A percentile compares a stretch with the other conserved stretches of the same genome.
Evolutionary conservation across 495 filamentous ascomycete genomes (phyloP).

Genomic region (Trichodelitschia bisporula): DNA sequence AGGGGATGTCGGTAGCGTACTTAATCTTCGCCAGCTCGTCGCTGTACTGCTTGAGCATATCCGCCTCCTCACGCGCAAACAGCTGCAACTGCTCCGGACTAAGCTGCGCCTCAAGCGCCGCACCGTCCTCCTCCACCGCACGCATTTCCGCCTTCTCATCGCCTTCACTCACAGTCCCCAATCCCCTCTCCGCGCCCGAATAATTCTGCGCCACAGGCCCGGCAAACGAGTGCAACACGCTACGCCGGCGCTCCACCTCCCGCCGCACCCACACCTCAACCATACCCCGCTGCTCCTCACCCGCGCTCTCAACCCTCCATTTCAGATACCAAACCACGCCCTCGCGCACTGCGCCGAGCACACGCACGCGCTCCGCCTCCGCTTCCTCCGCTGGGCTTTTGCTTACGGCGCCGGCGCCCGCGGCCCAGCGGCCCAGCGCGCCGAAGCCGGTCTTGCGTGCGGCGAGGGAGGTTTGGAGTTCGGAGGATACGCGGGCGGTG

Average conservation of each 20-base stretch:
- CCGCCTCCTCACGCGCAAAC: slow-evolving; percentile 81
- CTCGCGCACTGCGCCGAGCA: slow-evolving; percentile 40
- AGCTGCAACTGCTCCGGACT: slow-evolving; percentile 68
- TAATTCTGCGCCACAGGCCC: slow-evolving; percentile 2
- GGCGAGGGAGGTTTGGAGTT: slow-evolving; percentile 39
- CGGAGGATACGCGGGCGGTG: slow-evolving; percentile 57
- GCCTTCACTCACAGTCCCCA: slow-evolving; percentile 1
- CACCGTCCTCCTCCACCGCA: background rate
- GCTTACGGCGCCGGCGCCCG: slow-evolving; percentile 19
- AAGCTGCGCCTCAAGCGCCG: slow-evolving; percentile 31
- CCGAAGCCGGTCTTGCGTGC: slow-evolving; percentile 30
- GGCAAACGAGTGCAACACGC: slow-evolving; percentile 38
- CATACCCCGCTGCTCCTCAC: slow-evolving; percentile 59
- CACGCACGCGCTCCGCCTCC: slow-evolving; percentile 18
- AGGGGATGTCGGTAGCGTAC: slow-evolving; percentile 18
- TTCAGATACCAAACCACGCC: slow-evolving; percentile 63
- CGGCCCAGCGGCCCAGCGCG: slow-evolving; percentile 47
- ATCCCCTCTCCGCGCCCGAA: background rate
- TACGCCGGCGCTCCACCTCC: slow-evolving; percentile 73
- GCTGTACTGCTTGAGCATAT: slow-evolving; percentile 80
- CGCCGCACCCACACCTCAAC: slow-evolving; percentile 69
- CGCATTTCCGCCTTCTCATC: slow-evolving; percentile 2
- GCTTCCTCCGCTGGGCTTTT: slow-evolving; percentile 36
- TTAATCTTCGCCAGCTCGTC: slow-evolving; percentile 78
- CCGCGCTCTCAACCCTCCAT: slow-evolving; percentile 45